Evolutionary conservation across 1,284 basidiomycete genomes (phyloP), one percentile per base, ranked within the genome.

Genomic region (Melanopsichium pennsylvanicum): DNA sequence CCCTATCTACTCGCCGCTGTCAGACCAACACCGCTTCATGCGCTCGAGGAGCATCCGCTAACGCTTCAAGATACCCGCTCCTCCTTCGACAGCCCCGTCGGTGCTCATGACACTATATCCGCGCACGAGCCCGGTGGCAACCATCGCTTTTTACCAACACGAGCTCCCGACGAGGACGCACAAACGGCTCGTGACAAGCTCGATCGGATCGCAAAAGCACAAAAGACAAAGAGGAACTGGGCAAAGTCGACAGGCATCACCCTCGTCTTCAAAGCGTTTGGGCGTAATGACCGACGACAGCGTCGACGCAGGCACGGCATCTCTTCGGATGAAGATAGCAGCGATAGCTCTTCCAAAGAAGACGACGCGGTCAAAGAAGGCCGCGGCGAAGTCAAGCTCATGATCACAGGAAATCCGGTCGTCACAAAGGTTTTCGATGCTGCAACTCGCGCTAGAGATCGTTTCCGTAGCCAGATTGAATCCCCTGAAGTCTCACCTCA

Each of bases 351-450:
- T n/a, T 45, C 37, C 3, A 23, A 42, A 2, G 45, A 57, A 5
- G 22, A 44, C 13, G 21, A 46, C 9, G 35, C 52, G 0, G 15
- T n/a, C 22, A 26, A 16, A 3, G 23, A 9, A 6, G 38, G 25
- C 13, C 56, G 31, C 3, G 59, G 43, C 16, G 72, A 72, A 51
- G 73, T 75, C 40, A 64, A 62, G 39, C 61, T 75, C 29, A 72
- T 59, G 60, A 72, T 75, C 47, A 63, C 55, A 0, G 73, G 59
- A 35, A 63, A 72, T 21, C 64, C 70, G 5, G 67, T 75, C 31
- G 50, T 74, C 18, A 62, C 42, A 18, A 58, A 47, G 34, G 57
- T 59, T 23, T 35, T 54, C 12, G 39, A 45, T 26, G 62, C 62
- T 19, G 58, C 51, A 1, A 39, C 47, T 1, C 44, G 51, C 18